These are phyloP conservation scores for Auriscalpium orientale DNA, from an alignment of 768 basidiomycete species.

Conservation along the genomic window DNA sequence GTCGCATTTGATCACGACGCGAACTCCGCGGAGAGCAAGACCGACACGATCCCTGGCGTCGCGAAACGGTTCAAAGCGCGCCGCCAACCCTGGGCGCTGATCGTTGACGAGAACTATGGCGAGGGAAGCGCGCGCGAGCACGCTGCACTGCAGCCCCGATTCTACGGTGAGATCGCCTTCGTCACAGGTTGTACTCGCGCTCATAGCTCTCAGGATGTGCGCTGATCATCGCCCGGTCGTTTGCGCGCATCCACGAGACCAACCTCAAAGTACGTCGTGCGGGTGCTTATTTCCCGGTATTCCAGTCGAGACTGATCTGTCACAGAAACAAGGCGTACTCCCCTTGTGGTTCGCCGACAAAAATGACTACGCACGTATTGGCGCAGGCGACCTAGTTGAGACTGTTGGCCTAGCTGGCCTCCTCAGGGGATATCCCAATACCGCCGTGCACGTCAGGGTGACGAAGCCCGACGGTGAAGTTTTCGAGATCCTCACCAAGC, in stretches of 20 bases:
- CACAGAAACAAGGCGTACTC: slow-evolving; percentile 93
- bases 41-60: slow-evolving; percentile 83
- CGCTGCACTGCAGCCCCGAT: slow-evolving; percentile 93
- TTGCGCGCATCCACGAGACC: slow-evolving; percentile 97
- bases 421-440: slow-evolving; percentile 36
- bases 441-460: slow-evolving; percentile 48
- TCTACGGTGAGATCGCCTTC: slow-evolving; percentile 54
- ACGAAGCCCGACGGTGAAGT: slow-evolving; percentile 54
- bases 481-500: slow-evolving; percentile 67
- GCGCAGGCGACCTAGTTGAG: slow-evolving; percentile 72
- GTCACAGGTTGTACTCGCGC: neutral
- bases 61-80: slow-evolving; percentile 85
- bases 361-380: slow-evolving; percentile 77
- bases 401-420: slow-evolving; percentile 77
- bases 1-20: slow-evolving; percentile 76
- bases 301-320: neutral
- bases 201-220: slow-evolving; percentile 53
- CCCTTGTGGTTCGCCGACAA: slow-evolving; percentile 93
- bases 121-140: slow-evolving; percentile 98
- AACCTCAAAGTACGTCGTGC: slow-evolving; percentile 69
- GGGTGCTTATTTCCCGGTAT: neutral
- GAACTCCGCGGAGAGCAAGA: slow-evolving; percentile 31
- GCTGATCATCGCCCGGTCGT: slow-evolving; percentile 85
- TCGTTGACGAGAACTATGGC: slow-evolving; percentile 97
- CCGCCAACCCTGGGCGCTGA: slow-evolving; percentile 82